Conservation (phyloP, 169 alveolate genomes). For the Plasmodium inui region DNA sequence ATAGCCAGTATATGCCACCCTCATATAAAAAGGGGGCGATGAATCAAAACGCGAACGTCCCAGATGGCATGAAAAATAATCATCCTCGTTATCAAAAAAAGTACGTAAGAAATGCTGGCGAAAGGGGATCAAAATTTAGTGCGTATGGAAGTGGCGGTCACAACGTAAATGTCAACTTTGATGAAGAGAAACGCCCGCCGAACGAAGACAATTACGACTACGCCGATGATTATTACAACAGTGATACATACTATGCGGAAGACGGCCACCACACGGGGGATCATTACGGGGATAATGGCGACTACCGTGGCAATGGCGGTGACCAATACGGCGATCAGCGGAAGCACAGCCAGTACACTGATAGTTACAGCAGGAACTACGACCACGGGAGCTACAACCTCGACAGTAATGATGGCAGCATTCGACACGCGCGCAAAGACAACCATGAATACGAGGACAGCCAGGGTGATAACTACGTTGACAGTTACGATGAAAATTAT, state of each 20-base stretch:
- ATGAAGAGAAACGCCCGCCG: neutral
- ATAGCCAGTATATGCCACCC: neutral
- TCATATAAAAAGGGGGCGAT: conserved; percentile 15
- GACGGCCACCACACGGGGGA: neutral
- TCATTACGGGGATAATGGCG: neutral
- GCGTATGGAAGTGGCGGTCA: neutral
- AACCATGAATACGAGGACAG: neutral
- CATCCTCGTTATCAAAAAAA: conserved; percentile 1
- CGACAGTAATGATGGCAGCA: neutral
- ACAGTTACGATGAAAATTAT: neutral
- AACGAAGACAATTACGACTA: neutral
- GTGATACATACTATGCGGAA: neutral
- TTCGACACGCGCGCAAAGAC: neutral
- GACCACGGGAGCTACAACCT: neutral
- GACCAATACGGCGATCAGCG: neutral
- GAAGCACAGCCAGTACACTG: neutral
- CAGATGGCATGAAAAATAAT: conserved; percentile 1
- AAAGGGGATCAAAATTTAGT: conserved; percentile 4
- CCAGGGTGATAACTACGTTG: neutral
- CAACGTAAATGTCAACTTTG: conserved; percentile 8
- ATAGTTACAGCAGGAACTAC: neutral
- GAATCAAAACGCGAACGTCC: conserved; percentile 14
- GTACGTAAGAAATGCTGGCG: neutral
- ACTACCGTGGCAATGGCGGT: neutral
- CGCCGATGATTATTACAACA: neutral